phyloP scores from a whole-genome alignment of 176 grass and related monocot genomes.

The Microstegium vimineum region DNA sequence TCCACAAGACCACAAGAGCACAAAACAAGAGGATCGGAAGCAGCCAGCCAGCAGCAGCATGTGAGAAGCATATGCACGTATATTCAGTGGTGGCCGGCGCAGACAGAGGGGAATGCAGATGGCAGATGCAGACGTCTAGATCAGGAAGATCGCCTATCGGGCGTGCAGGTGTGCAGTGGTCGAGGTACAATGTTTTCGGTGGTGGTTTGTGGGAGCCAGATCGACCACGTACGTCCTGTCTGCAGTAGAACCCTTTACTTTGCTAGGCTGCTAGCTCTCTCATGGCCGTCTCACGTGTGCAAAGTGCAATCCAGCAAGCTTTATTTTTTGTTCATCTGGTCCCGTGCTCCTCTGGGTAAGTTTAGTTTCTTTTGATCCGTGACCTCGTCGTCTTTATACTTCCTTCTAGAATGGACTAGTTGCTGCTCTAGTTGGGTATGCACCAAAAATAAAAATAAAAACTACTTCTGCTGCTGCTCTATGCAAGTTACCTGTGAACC shows the following conservation, averaged over 20 bases:
- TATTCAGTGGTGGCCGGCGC: neutral
- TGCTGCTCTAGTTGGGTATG: too few relatives aligned
- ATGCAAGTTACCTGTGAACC: neutral
- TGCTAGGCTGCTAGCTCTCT: neutral
- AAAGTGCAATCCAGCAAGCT: neutral
- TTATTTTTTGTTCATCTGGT: neutral
- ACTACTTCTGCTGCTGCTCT: neutral
- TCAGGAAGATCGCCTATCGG: neutral
- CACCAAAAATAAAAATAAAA: too few relatives aligned
- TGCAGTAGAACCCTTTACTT: neutral
- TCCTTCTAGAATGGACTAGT: neutral
- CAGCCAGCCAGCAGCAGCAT: neutral
- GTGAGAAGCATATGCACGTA: constrained; percentile 23
- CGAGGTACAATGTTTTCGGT: neutral
- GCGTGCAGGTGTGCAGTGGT: too few relatives aligned
- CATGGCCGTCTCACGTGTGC: neutral
- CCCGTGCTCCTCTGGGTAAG: neutral
- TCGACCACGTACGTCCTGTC: neutral
- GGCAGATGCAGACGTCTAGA: neutral
- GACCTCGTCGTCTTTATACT: neutral
- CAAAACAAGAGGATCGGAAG: too few relatives aligned
- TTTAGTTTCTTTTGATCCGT: neutral
- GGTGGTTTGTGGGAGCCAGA: neutral
- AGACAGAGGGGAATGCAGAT: too few relatives aligned
- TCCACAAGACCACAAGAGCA: too few relatives aligned